Percentiles rank a stretch among this genome's conserved stretches.
These are phyloP conservation scores for Wickerhamiella brachini DNA, from an alignment of 805 yeast genomes.

Conservation along the genomic window DNA sequence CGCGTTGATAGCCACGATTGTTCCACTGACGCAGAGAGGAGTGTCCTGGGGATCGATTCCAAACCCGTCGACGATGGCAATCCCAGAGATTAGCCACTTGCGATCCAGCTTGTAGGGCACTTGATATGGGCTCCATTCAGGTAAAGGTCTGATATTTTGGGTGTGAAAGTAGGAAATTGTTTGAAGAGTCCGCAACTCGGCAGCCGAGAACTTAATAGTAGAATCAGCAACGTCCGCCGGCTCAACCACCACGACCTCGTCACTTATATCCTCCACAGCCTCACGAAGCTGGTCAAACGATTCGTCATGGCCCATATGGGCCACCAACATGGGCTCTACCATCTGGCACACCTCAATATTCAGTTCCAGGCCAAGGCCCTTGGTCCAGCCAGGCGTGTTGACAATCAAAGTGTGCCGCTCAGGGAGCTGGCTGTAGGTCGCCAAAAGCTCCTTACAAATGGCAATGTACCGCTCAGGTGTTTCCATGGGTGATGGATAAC, in stretches of 20 bases:
- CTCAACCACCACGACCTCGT: constrained; percentile 11
- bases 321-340: constrained; percentile 41
- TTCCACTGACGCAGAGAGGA: constrained; percentile 21
- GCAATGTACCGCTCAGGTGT: constrained; percentile 43
- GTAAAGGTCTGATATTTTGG: constrained; percentile 20
- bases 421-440: constrained; percentile 16
- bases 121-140: constrained; percentile 22
- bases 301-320: constrained; percentile 38
- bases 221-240: constrained; percentile 23
- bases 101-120: constrained; percentile 13
- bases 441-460: constrained; percentile 31
- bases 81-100: constrained; percentile 12
- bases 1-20: constrained; percentile 21
- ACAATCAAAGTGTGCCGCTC: constrained; percentile 32
- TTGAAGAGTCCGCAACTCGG: constrained; percentile 18
- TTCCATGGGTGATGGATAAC: constrained; percentile 55
- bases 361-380: constrained; percentile 68
- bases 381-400: constrained; percentile 85
- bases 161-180: constrained; percentile 20
- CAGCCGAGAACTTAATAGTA: constrained; percentile 11
- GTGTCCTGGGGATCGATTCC: constrained; percentile 19
- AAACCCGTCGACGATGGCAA: constrained; percentile 15
- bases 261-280: constrained; percentile 10
- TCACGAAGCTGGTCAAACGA: constrained; percentile 15
- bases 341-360: constrained; percentile 31